Evolutionary conservation across 495 filamentous ascomycete genomes (phyloP).

Genomic region (Penicillium robsamsonii): DNA sequence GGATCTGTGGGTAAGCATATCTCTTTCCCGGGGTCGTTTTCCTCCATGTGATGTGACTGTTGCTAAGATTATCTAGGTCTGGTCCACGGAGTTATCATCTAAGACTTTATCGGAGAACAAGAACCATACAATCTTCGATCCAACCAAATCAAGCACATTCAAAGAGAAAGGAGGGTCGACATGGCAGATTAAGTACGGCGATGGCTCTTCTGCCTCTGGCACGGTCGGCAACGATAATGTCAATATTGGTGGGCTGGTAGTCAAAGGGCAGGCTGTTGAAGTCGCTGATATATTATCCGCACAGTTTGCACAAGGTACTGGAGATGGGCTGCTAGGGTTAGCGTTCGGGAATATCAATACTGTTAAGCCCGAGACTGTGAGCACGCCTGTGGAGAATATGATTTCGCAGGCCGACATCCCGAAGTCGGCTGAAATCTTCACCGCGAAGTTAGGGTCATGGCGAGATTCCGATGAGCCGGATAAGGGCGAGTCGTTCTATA

Average conservation of each 20-base stretch:
- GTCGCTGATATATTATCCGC: slow-evolving; percentile 63
- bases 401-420: slow-evolving; percentile 65
- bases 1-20: slow-evolving; percentile 68
- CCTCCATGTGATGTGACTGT: neutral
- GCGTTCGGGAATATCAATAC: slow-evolving; percentile 72
- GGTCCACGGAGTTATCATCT: slow-evolving; percentile 56
- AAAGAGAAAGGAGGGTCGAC: slow-evolving; percentile 45
- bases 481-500: slow-evolving; percentile 69
- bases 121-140: slow-evolving; percentile 54
- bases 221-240: slow-evolving; percentile 69
- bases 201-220: slow-evolving; percentile 68
- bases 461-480: slow-evolving; percentile 53
- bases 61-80: slow-evolving; percentile 46
- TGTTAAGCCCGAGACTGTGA: slow-evolving; percentile 54
- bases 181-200: slow-evolving; percentile 75
- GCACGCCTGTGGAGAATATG: slow-evolving; percentile 78
- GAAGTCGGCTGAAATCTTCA: slow-evolving; percentile 64
- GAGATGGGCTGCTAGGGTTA: slow-evolving; percentile 75
- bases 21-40: neutral
- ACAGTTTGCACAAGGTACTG: slow-evolving; percentile 55
- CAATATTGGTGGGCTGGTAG: slow-evolving; percentile 62
- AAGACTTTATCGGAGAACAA: slow-evolving; percentile 35
- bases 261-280: slow-evolving; percentile 69
- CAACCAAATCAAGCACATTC: slow-evolving; percentile 60
- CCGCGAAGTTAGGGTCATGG: slow-evolving; percentile 65